Evolutionary conservation across 495 filamentous ascomycete genomes (phyloP).

Genomic region (Penicillium mononematosum): DNA sequence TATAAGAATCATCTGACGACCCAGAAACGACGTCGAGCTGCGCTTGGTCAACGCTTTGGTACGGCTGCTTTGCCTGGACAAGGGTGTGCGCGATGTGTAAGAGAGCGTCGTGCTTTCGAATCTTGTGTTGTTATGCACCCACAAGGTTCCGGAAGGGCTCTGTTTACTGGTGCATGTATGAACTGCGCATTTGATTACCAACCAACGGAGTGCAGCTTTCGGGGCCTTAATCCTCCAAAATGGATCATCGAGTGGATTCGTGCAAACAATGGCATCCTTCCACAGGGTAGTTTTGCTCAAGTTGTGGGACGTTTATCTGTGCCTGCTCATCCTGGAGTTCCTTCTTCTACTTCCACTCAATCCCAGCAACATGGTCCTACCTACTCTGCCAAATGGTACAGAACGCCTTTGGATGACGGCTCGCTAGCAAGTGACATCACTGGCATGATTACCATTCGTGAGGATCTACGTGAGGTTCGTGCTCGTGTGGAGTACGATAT

Average conservation of each 20-base stretch:
- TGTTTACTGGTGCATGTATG: not conserved
- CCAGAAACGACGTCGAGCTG: not conserved
- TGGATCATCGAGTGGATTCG: too few relatives aligned
- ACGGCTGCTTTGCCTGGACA: not conserved
- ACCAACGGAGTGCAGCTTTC: not conserved
- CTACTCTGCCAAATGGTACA: not conserved
- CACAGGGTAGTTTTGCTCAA: not conserved
- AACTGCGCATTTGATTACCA: not conserved
- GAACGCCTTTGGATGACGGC: not conserved
- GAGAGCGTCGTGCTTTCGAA: not conserved
- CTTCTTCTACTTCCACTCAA: not conserved
- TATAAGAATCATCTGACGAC: not conserved
- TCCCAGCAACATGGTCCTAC: not conserved
- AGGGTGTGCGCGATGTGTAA: not conserved
- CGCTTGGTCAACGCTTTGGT: not conserved
- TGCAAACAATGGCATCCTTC: too few relatives aligned
- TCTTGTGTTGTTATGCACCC: not conserved
- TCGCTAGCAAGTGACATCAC: not conserved
- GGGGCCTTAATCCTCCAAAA: too few relatives aligned
- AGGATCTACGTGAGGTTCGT: not conserved
- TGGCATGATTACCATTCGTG: not conserved
- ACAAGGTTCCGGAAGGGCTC: fast-evolving
- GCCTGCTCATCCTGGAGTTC: not conserved
- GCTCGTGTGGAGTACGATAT: constrained; percentile 1
- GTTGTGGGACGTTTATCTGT: not conserved